Conservation (phyloP, 371 early-diverging fungal genomes). For the Mortierella sp. region DNA sequence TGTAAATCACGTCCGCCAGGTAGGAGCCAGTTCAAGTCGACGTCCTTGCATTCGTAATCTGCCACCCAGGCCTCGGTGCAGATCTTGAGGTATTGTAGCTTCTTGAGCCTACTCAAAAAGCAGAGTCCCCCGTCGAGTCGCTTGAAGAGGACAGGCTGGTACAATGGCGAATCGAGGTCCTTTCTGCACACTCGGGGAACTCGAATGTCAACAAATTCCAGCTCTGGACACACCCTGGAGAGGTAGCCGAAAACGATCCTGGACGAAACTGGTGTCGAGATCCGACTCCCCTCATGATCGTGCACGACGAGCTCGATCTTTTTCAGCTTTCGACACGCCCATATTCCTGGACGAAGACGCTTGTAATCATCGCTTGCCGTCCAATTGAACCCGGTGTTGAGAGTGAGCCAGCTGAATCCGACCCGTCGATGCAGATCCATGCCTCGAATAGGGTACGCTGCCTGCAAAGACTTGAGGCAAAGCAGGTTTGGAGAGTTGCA, state of each 20-base stretch:
- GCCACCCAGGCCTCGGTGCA: conserved; percentile 2
- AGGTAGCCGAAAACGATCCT: background rate
- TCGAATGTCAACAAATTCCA: conserved; percentile 2
- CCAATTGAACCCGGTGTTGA: background rate
- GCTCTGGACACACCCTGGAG: background rate
- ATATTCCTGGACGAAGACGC: background rate
- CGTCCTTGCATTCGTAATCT: background rate
- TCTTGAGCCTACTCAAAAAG: background rate
- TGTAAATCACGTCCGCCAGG: background rate
- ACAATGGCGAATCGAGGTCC: background rate
- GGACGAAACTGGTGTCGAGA: background rate
- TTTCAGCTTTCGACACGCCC: conserved; percentile 7
- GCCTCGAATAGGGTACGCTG: background rate
- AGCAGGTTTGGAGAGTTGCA: conserved; percentile 1
- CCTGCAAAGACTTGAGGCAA: background rate
- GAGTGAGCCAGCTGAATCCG: background rate
- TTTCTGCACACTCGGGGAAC: conserved; percentile 1
- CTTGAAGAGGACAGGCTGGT: conserved; percentile 5
- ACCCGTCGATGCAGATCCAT: conserved; percentile 8
- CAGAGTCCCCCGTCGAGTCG: conserved; percentile 3
- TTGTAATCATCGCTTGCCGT: background rate
- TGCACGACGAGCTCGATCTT: background rate
- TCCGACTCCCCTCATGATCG: conserved; percentile 6
- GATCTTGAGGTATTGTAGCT: background rate
- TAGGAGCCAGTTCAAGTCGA: background rate